Evolutionary conservation across 768 basidiomycete genomes (phyloP).

Genomic region (Lentinula detonsa): DNA sequence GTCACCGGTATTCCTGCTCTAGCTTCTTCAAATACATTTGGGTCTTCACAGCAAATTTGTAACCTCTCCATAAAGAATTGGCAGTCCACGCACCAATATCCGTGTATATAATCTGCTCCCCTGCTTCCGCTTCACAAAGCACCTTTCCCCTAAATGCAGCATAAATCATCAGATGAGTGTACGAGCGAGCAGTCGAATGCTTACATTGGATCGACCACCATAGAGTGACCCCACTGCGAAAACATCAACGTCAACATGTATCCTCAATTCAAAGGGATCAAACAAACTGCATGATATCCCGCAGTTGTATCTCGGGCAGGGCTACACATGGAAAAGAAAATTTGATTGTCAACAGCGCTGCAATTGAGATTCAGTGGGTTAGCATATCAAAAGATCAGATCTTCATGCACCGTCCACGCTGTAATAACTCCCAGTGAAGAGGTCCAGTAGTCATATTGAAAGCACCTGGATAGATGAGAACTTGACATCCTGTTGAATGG

Average conservation of each 20-base stretch:
- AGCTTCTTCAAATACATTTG: slow-evolving; percentile 56
- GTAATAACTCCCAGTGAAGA: slow-evolving; percentile 92
- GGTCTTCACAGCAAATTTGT: slow-evolving; percentile 23
- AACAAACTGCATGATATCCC: slow-evolving; percentile 76
- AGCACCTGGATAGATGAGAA: slow-evolving; percentile 88
- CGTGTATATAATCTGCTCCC: slow-evolving; percentile 73
- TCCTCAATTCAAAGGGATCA: not conserved
- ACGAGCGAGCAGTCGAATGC: slow-evolving; percentile 17
- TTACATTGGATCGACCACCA: slow-evolving; percentile 87
- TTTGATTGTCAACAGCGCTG: slow-evolving; percentile 94
- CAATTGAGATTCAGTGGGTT: not conserved
- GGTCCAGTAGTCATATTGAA: slow-evolving; percentile 97
- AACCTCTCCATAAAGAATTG: too few relatives aligned
- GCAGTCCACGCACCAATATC: slow-evolving; percentile 62
- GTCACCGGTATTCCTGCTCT: slow-evolving; percentile 90
- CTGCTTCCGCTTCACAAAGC: slow-evolving; percentile 66
- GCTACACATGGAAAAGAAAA: slow-evolving; percentile 95
- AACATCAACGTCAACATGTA: not conserved
- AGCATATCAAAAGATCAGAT: not conserved
- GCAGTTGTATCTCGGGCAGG: slow-evolving; percentile 82
- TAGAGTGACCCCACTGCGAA: slow-evolving; percentile 80
- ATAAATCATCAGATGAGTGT: not conserved
- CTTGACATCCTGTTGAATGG: slow-evolving; percentile 60
- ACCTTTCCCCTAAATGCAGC: slow-evolving; percentile 57
- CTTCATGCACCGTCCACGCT: slow-evolving; percentile 64